Evolutionary conservation across 139 green algal species (phyloP), one percentile per base, ranked within the genome.

Genomic region (Chlorella sp.): DNA sequence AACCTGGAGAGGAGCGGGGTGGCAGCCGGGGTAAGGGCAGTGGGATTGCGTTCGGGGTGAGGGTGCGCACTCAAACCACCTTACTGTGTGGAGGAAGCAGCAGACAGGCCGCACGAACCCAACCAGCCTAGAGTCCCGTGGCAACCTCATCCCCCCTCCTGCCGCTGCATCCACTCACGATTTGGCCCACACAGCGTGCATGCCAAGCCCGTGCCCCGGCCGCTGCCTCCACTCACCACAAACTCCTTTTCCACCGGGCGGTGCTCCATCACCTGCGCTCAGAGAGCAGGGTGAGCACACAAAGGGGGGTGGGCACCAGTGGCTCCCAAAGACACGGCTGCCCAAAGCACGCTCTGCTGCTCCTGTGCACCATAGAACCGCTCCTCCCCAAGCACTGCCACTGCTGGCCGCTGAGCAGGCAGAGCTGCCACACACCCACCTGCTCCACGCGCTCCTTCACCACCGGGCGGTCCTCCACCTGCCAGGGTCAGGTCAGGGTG

Each of bases 161-260:
- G 2, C 64, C 64, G 21, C 64, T 28, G 21, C 64, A 68, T 18
- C 60, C n/a, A 34, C 73, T 28, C 34, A 34, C 34, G 12, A 7
- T 19, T 37, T 15, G 14, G 37, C 36, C 34, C 5, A 3, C 32
- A 11, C 53, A 42, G 22, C 36, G 64, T 3, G 53, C n/a, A 75
- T 21, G 18, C 1, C 36, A 40, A 1, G 24, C 19, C 24, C 68
- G 21, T 39, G 3, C 24, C 28, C 75, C 68, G 14, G 0, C 75
- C 7, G 16, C 75, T 26, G 0, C 36, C n/a, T 34, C n/a, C 37
- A 30, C 86, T 89, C 86, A 93, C 92, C 88, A 94, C 92, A 89
- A 91, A 94, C 88, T 94, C 91, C 85, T 92, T 91, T 87, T 94
- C 92, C 48, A 94, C 76, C 0, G 92, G 92, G 73, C 86, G 87